Conservation (phyloP, 2,329 filamentous ascomycete genomes). For the Fusarium ambrosium region DNA sequence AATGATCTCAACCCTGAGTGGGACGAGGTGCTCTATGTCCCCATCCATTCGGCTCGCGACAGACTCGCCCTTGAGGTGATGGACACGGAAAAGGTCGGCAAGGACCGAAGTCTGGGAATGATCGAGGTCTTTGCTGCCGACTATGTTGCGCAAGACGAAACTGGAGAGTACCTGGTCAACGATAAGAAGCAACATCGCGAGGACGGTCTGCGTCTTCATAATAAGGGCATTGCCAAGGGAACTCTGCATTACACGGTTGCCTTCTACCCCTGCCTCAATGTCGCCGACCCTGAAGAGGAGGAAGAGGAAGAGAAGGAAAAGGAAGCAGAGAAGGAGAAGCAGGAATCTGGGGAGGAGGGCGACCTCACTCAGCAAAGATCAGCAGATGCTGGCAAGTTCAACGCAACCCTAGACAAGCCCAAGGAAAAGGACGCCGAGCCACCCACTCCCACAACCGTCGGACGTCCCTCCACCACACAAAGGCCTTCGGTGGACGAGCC, state of each 20-base stretch:
- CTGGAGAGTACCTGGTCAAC: conserved; percentile 83
- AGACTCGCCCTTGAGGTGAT: conserved; percentile 92
- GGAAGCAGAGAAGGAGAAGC: conserved; percentile 37
- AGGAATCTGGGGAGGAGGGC: conserved; percentile 34
- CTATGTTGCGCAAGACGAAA: conserved; percentile 82
- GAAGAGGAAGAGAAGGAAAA: conserved; percentile 66
- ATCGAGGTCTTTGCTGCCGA: conserved; percentile 83
- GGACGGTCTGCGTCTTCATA: conserved; percentile 79
- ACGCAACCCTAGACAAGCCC: conserved; percentile 53
- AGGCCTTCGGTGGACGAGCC: conserved; percentile 57
- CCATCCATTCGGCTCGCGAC: conserved; percentile 87
- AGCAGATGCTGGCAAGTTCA: conserved; percentile 60
- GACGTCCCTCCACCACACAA: conserved; percentile 58
- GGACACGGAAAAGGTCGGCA: conserved; percentile 93
- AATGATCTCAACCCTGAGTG: conserved; percentile 96
- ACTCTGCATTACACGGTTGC: conserved; percentile 83
- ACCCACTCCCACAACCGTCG: conserved; percentile 56
- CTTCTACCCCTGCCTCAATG: conserved; percentile 91
- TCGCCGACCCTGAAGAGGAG: conserved; percentile 91
- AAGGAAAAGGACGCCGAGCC: conserved; percentile 42
- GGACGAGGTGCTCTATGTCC: conserved; percentile 95
- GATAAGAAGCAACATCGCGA: conserved; percentile 79
- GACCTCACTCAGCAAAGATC: conserved; percentile 34
- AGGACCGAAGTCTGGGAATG: conserved; percentile 88
- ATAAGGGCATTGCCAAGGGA: conserved; percentile 82